Evolutionary conservation across 257 asterid species (phyloP).

Genomic region (Primulina eburnea): DNA sequence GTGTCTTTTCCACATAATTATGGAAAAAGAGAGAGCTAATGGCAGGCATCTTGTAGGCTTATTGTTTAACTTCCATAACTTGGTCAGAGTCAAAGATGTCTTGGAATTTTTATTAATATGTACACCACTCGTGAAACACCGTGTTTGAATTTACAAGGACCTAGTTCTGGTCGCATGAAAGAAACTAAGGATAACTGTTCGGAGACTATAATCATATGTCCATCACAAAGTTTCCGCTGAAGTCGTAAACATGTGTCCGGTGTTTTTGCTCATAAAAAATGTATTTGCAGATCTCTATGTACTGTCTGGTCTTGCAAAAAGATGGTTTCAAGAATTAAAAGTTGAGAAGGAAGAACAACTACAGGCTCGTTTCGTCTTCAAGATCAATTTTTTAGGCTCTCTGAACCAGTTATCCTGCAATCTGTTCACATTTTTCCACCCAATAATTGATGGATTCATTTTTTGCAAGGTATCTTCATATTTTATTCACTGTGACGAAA

Average conservation of each 20-base stretch:
- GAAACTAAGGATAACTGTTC: conserved; percentile 11
- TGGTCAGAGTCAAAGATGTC: neutral
- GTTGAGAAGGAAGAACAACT: conserved; percentile 51
- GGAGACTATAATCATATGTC: conserved; percentile 9
- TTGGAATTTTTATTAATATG: conserved; percentile 7
- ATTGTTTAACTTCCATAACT: conserved; percentile 15
- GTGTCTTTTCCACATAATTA: neutral
- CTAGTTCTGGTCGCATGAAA: conserved; percentile 14
- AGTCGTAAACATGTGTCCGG: neutral
- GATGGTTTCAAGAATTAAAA: conserved; percentile 75
- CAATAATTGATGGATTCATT: conserved; percentile 55
- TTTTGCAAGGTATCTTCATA: conserved; percentile 62
- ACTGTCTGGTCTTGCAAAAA: conserved; percentile 56
- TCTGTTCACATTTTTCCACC: conserved; percentile 50
- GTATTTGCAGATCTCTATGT: conserved; percentile 60
- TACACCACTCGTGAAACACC: conserved; percentile 1
- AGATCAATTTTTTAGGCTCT: conserved; percentile 47
- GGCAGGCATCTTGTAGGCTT: neutral
- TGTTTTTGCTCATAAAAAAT: conserved; percentile 25
- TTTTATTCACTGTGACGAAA: conserved; percentile 19
- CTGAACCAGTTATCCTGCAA: conserved; percentile 73
- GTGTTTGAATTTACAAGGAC: conserved; percentile 4
- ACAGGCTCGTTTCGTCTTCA: conserved; percentile 73
- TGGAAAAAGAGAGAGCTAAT: conserved; percentile 9
- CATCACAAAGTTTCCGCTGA: neutral